A percentile compares a stretch with the other conserved stretches of the same genome.
Conservation (phyloP, 495 filamentous ascomycete species). For the Tuber umbilicatum region DNA sequence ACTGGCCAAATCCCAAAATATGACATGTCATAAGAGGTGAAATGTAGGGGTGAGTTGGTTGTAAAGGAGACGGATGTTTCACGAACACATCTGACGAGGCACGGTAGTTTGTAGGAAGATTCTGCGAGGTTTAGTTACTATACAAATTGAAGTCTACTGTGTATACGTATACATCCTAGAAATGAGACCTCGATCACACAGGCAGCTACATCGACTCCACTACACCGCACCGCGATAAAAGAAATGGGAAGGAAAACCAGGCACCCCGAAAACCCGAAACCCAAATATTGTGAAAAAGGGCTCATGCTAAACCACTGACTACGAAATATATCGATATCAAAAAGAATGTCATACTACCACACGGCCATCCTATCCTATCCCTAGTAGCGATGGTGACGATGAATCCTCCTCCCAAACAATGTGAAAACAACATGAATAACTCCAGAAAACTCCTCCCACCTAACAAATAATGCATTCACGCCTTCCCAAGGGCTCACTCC, state of each 20-base stretch:
- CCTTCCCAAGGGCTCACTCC: slow-evolving; percentile 10
- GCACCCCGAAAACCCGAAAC: slow-evolving; percentile 1
- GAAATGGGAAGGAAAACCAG: neutral
- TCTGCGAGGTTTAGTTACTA: neutral
- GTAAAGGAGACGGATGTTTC: too few species aligned
- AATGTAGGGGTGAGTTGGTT: too few species aligned
- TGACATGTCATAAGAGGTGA: too few species aligned
- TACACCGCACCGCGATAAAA: neutral
- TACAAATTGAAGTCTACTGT: neutral
- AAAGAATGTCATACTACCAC: slow-evolving; percentile 4
- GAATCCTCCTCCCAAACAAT: slow-evolving; percentile 22
- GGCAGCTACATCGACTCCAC: neutral
- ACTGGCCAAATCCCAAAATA: too few species aligned
- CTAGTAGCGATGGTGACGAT: slow-evolving; percentile 8
- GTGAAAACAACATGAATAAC: slow-evolving; percentile 7
- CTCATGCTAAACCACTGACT: neutral
- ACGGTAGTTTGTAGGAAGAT: neutral
- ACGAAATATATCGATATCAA: neutral
- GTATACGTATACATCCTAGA: neutral
- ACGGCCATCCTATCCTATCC: neutral
- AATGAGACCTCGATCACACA: neutral
- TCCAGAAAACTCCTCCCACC: neutral
- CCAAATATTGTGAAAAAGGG: neutral
- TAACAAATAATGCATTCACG: slow-evolving; percentile 27
- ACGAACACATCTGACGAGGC: too few species aligned